phyloP scores from a whole-genome alignment of 371 early-diverging fungal species.

The Rozella allomycis region DNA sequence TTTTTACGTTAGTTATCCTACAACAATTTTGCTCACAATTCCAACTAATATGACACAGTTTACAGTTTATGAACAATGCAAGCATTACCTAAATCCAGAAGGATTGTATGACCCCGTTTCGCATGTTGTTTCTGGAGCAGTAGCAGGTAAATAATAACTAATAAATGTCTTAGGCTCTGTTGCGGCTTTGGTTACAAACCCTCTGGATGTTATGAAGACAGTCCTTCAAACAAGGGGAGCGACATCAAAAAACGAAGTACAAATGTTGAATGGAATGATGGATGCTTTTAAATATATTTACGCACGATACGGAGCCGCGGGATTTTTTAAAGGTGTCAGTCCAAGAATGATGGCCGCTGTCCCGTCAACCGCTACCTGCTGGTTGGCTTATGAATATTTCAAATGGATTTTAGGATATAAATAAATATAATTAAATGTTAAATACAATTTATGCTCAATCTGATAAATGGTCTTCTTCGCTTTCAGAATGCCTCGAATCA shows the following conservation, averaged over 20 bases:
- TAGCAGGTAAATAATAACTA: slow-evolving; percentile 83
- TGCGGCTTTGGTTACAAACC: slow-evolving; percentile 8
- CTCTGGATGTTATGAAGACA: slow-evolving; percentile 82
- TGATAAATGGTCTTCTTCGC: too few relatives aligned
- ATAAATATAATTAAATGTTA: too few relatives aligned
- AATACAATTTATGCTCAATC: too few relatives aligned
- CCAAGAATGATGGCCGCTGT: slow-evolving; percentile 66
- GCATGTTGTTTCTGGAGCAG: slow-evolving; percentile 62
- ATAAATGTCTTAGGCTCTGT: slow-evolving; percentile 6
- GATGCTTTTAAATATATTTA: slow-evolving; percentile 52
- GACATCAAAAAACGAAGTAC: slow-evolving; percentile 37
- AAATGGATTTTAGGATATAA: too few relatives aligned
- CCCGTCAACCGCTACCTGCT: slow-evolving; percentile 81
- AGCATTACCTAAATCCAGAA: slow-evolving; percentile 45
- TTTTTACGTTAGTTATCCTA: slow-evolving; percentile 77
- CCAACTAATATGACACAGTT: slow-evolving; percentile 82
- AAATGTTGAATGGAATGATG: slow-evolving; percentile 39
- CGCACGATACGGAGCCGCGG: slow-evolving; percentile 41
- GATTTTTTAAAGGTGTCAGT: slow-evolving; percentile 56
- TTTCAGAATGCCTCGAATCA: too few relatives aligned
- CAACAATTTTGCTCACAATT: slow-evolving; percentile 64
- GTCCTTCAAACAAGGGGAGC: slow-evolving; percentile 70
- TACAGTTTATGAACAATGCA: slow-evolving; percentile 59
- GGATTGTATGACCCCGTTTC: slow-evolving; percentile 59
- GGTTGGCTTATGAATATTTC: slow-evolving; percentile 21